Base-by-base conservation (phyloP, 495 filamentous ascomycete genomes). In the Annulohypoxylon nitens region DNA sequence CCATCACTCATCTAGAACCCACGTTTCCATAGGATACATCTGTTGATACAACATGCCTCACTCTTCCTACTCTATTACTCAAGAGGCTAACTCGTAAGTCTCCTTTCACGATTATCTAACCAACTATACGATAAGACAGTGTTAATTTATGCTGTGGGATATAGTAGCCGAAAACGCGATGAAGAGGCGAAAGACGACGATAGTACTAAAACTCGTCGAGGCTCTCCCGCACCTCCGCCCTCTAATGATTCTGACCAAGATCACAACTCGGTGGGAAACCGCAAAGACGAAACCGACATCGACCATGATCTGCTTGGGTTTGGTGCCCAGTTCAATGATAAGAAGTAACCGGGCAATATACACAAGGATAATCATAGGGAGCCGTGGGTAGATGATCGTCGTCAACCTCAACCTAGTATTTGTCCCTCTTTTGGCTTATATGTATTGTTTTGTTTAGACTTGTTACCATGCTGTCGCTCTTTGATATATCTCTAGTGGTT, bases 141-240 rank as follows among this genome's bases (percentile, higher is more conserved):
- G 2, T 60, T 70, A 51, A 70, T 23, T 23, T 16, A 12, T 33
- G 30, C 0, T 30, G 4, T 36, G 34, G 2, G 7, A 43, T 14
- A 34, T 41, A 18, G 7, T 54, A 70, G 67, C 33, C 4, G n/a
- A 4, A 33, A 20, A 55, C 67, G 39, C 5, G 25, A 20, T 25
- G 50, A 48, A 39, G 33, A 58, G 11, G 12, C 9, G 4, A 58
- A 63, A 20, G 30, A 14, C 50, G 25, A 57, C 30, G 53, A 61
- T 20, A 70, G 68, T n/a, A 64, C 43, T 7, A 70, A 64, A 34
- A 64, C 68, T 20, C 61, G 45, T 7, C 61, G 41, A 10, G 68
- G 68, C 53, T 64, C 61, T n/a, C 61, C 68, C 43, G 53, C 50
- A 37, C 51, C 67, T 12, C 39, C 58, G 20, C 41, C 60, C n/a